These are phyloP conservation scores for Amanita polypyramis DNA, from an alignment of 768 basidiomycete species.

Conservation along the genomic window DNA sequence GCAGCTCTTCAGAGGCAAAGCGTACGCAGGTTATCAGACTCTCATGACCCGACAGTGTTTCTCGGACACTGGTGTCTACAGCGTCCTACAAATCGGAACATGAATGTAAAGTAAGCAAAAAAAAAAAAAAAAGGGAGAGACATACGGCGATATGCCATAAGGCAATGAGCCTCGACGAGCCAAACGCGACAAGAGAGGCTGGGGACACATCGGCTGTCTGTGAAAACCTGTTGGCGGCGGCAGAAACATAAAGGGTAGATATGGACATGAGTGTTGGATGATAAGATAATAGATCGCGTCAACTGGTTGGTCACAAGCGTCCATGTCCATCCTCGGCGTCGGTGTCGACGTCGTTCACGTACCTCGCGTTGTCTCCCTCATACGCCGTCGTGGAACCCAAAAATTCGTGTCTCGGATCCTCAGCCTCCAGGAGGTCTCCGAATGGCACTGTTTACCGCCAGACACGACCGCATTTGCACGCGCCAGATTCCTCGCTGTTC, in stretches of 20 bases:
- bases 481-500: conserved; percentile 56
- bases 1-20: conserved; percentile 39
- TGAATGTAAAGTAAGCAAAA: conserved; percentile 4
- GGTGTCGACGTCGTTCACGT: conserved; percentile 69
- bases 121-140: too few species aligned
- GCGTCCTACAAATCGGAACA: conserved; percentile 27
- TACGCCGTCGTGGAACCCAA: conserved; percentile 34
- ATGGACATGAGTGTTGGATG: conserved; percentile 15
- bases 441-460: conserved; percentile 23
- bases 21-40: conserved; percentile 69
- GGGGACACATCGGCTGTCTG: conserved; percentile 37
- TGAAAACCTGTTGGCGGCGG: conserved; percentile 36
- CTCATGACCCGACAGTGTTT: conserved; percentile 69
- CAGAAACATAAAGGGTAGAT: conserved; percentile 31
- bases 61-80: conserved; percentile 41
- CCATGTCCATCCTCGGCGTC: conserved; percentile 60
- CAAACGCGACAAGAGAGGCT: conserved; percentile 34
- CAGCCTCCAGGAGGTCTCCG: conserved; percentile 34
- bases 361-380: conserved; percentile 49
- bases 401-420: conserved; percentile 56
- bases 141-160: conserved; percentile 35
- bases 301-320: conserved; percentile 2
- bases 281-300: conserved; percentile 1
- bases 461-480: conserved; percentile 14
- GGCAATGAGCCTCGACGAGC: conserved; percentile 33